Evolutionary conservation across 768 basidiomycete genomes (phyloP), one percentile per base, ranked within the genome.

Genomic region (Serendipita sp.): DNA sequence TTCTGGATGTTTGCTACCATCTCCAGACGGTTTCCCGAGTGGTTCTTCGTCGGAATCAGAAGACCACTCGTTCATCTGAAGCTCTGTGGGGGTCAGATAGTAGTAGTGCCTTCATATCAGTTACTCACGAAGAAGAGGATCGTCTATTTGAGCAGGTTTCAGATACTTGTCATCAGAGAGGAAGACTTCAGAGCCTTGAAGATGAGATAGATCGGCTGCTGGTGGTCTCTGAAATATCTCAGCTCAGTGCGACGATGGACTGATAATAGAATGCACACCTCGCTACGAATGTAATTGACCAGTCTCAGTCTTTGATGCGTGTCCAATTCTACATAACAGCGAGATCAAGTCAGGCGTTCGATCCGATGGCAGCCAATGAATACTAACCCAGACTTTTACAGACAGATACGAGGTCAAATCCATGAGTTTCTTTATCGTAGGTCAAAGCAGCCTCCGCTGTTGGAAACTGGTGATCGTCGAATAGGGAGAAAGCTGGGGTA

Each of bases 261-360:
- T 18, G 0, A 11, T 35, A 34, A 16, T 5, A 18, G 23, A 3
- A 32, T 41, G 13, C 47, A 74, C 48, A 89, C 91, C 74, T 83
- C 81, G 74, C 82, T 86, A 65, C 93, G 78, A 70, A 95, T 91
- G 74, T 81, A 89, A 73, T 96, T 96, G 74, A 96, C 83, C 62
- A 96, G 75, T 56, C 89, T 82, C 69, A 91, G 85, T 18, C 88
- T 80, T 64, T 82, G 81, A 73, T 91, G 85, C 67, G 86, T 83
- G 72, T 95, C 92, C 44, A 94, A 76, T 0, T 77, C 89, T 91
- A 67, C 34, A 38, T 51, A 38, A 7, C 34, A 44, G 35, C 5
- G 18, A 18, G 48, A 51, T 51, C 48, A 51, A 51, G 48, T 51
- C 16, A 16, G 7, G 13, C 38, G 13, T 41, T 41, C n/a, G 48